These are phyloP conservation scores for Clavispora vitiphila DNA, from an alignment of 805 yeast species.

Conservation along the genomic window DNA sequence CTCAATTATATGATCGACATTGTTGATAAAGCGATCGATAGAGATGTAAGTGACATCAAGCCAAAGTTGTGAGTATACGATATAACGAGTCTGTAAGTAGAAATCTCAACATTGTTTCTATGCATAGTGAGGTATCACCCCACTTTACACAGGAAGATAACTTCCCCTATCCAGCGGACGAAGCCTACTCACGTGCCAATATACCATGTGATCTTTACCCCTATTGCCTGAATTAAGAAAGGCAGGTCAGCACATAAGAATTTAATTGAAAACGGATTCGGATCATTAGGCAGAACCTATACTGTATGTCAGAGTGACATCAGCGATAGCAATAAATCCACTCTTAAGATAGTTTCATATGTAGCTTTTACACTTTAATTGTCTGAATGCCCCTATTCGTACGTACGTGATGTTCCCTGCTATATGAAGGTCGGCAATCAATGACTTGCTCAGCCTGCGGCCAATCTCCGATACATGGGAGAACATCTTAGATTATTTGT, in stretches of 20 bases:
- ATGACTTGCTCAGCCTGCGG: neutral
- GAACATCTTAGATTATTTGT: too few relatives aligned
- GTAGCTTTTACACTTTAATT: neutral
- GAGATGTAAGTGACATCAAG: slow-evolving; percentile 4
- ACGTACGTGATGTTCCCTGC: neutral
- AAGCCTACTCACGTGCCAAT: neutral
- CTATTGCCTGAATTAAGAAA: neutral
- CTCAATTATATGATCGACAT: slow-evolving; percentile 31
- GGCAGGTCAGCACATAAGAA: too few relatives aligned
- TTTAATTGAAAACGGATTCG: too few relatives aligned
- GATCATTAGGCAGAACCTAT: too few relatives aligned
- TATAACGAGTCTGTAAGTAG: neutral
- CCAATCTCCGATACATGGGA: neutral
- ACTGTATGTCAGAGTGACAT: neutral
- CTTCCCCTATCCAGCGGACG: too few relatives aligned
- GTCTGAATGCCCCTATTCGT: neutral
- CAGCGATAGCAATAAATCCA: neutral
- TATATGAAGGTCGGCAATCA: neutral
- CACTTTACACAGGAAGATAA: neutral
- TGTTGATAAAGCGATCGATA: slow-evolving; percentile 25
- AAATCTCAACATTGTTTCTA: too few relatives aligned
- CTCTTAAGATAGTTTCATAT: too few relatives aligned
- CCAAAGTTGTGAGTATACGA: neutral
- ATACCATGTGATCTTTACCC: neutral
- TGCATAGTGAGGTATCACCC: neutral